phyloP scores from a whole-genome alignment of 2,329 filamentous ascomycete genomes.

The Triangularia verruculosa region DNA sequence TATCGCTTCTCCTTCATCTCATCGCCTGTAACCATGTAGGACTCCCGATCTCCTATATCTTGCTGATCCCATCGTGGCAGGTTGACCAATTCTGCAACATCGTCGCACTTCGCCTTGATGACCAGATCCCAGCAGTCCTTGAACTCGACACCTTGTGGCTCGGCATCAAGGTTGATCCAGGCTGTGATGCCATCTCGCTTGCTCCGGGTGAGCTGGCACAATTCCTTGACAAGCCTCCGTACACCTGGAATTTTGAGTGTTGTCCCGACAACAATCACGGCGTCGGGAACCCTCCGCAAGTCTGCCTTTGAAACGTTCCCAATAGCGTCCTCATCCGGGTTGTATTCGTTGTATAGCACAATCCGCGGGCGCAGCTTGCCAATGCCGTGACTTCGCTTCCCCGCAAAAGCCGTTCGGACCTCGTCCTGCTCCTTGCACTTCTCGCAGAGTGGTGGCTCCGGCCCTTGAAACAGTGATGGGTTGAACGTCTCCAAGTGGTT shows the following conservation, averaged over 20 bases:
- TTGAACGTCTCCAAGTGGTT: slow-evolving; percentile 73
- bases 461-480: slow-evolving; percentile 75
- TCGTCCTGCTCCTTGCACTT: slow-evolving; percentile 72
- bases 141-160: slow-evolving; percentile 78
- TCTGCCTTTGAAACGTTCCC: slow-evolving; percentile 86
- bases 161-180: slow-evolving; percentile 90
- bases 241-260: slow-evolving; percentile 94
- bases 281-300: slow-evolving; percentile 80
- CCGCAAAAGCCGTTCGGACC: slow-evolving; percentile 70
- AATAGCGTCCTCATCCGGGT: slow-evolving; percentile 95
- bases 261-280: slow-evolving; percentile 90
- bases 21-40: slow-evolving; percentile 42
- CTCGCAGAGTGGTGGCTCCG: slow-evolving; percentile 75
- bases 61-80: slow-evolving; percentile 59
- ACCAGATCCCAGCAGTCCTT: slow-evolving; percentile 93
- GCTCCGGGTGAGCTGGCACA: slow-evolving; percentile 82
- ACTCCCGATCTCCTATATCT: slow-evolving; percentile 46
- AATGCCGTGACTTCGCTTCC: slow-evolving; percentile 90
- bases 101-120: slow-evolving; percentile 81
- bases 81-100: slow-evolving; percentile 72
- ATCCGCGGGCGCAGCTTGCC: slow-evolving; percentile 87
- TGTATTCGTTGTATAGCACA: slow-evolving; percentile 95
- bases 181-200: slow-evolving; percentile 81
- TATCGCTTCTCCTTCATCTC: slow-evolving; percentile 42
- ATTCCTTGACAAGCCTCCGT: slow-evolving; percentile 80